These are phyloP conservation scores for Eucalyptus victrix DNA, from an alignment of 345 rosid species.

Conservation along the genomic window DNA sequence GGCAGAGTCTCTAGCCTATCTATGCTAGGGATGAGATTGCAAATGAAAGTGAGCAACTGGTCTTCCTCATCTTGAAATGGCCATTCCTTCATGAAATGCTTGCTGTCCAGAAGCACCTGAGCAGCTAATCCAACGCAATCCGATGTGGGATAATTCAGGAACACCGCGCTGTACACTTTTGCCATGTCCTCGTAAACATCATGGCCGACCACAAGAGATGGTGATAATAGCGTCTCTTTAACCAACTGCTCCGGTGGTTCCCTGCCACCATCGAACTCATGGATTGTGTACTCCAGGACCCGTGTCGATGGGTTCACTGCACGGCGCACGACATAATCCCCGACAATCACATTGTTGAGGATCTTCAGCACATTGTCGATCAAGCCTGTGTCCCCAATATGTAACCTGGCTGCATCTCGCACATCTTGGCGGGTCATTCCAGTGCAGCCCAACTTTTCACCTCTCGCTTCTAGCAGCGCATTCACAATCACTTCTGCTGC, in stretches of 20 bases:
- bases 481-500: slow-evolving; percentile 74
- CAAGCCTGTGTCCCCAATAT: slow-evolving; percentile 87
- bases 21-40: slow-evolving; percentile 34
- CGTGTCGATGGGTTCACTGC: slow-evolving; percentile 46
- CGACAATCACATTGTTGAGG: slow-evolving; percentile 67
- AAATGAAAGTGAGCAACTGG: slow-evolving; percentile 28
- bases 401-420: slow-evolving; percentile 84
- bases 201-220: slow-evolving; percentile 17
- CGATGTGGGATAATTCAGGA: slow-evolving; percentile 42
- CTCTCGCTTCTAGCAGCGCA: slow-evolving; percentile 43
- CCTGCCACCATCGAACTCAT: slow-evolving; percentile 18
- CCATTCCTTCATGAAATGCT: slow-evolving; percentile 71
- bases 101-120: slow-evolving; percentile 58
- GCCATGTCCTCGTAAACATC: slow-evolving; percentile 48
- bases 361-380: slow-evolving; percentile 76
- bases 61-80: slow-evolving; percentile 42
- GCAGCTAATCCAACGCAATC: slow-evolving; percentile 31
- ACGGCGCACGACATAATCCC: slow-evolving; percentile 37
- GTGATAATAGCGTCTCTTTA: background rate
- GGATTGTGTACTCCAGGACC: slow-evolving; percentile 64
- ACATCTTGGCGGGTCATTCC: slow-evolving; percentile 89
- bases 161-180: slow-evolving; percentile 34
- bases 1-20: slow-evolving; percentile 6
- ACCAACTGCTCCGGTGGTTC: background rate
- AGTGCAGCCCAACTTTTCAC: slow-evolving; percentile 3